Base-by-base conservation (phyloP, 2,329 filamentous ascomycete species). In the Chaetomiaceae sp. region DNA sequence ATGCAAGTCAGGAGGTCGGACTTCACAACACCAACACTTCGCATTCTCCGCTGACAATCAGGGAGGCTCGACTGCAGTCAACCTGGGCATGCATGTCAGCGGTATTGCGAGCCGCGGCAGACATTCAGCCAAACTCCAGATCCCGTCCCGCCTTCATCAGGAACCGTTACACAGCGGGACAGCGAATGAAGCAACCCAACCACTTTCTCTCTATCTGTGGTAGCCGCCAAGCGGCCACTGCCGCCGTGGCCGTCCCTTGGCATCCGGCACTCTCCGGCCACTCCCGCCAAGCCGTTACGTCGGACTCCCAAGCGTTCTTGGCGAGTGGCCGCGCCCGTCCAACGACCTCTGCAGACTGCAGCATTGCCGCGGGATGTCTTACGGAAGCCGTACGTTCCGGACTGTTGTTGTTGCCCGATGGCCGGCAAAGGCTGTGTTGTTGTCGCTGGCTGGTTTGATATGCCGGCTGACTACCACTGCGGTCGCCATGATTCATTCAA, bases 181-280 rank as follows among this genome's bases (percentile, higher is more conserved):
- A n/a, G n/a, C n/a, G n/a, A n/a, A n/a, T n/a, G n/a, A n/a, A n/a
- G n/a, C n/a, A n/a, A 29, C 10, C 27, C 3, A 4, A 29, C 15
- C 32, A 17, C 32, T 19, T 11, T 11, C 19, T 12, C 19, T 9
- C 17, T 37, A 6, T 5, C 32, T 20, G 7, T 29, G 22, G 29
- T 37, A n/a, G 18, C 20, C 42, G 51, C 48, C 51, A 50, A 50
- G 51, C 48, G 15, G 44, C 41, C 48, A 44, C 42, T 50, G 42
- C 51, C 48, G 35, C 41, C 19, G 5, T 27, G 42, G n/a, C 42
- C 47, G 36, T n/a, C 35, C n/a, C 42, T 47, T 47, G 43, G 50
- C 40, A 37, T 36, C 42, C 35, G 35, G 19, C 27, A 38, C 17
- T 24, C 18, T 19, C 35, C 39, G 42, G 39, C 7, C 37, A 42